phyloP scores from a whole-genome alignment of 139 green algal genomes.

The Chlorella sp. region DNA sequence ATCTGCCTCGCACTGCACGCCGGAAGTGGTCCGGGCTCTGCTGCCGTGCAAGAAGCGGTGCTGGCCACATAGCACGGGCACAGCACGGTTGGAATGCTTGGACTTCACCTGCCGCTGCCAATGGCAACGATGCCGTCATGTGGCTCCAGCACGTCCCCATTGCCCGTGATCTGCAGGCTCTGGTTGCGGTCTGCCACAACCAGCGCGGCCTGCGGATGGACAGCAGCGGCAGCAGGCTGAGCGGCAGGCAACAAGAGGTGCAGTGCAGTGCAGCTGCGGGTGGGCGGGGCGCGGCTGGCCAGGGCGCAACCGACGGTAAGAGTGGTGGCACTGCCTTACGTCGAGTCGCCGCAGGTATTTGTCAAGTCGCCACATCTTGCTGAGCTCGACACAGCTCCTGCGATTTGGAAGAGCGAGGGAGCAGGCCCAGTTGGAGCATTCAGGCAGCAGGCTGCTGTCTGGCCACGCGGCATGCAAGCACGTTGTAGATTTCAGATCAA shows the following conservation, averaged over 20 bases:
- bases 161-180: constrained; percentile 86
- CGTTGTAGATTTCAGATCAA: no score
- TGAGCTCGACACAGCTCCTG: constrained; percentile 79
- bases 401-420: neutral
- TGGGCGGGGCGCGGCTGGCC: no score
- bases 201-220: constrained; percentile 69
- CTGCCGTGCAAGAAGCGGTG: no score
- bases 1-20: no score
- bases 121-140: constrained; percentile 88
- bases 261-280: neutral
- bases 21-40: no score
- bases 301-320: no score
- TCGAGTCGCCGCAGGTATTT: constrained; percentile 91
- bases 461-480: neutral
- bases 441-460: neutral
- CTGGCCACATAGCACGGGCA: no score
- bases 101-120: constrained; percentile 68
- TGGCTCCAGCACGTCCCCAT: constrained; percentile 92
- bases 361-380: constrained; percentile 94
- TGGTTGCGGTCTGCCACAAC: constrained; percentile 82
- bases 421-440: neutral
- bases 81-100: no score
- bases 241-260: neutral
- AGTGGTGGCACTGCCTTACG: constrained; percentile 53
- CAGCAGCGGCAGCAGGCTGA: neutral